Evolutionary conservation across 306 rosid species (phyloP), one percentile per base, ranked within the genome.

Genomic region (Rosa persica): DNA sequence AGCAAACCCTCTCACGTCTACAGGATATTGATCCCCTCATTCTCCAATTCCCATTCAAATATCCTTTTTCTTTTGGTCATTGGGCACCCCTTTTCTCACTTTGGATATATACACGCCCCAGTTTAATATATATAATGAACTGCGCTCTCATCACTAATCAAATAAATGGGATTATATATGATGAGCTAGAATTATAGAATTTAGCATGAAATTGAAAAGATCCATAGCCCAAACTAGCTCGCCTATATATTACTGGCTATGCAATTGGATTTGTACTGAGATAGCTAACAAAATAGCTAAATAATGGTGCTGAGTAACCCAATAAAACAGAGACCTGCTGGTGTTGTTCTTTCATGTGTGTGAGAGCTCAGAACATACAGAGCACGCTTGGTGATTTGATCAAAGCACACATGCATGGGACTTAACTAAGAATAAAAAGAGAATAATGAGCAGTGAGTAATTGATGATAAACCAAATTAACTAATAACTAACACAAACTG

Each of bases 381-480:
- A 87, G 88, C 90, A 88, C 94, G 94, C 94, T 81, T 88, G 78
- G 85, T 75, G 81, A 78, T 83, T 86, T 79, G 61, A 82, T 79
- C 83, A 77, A 85, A 80, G 83, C 84, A 78, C 80, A 77, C 70
- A 72, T 78, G 80, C 78, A 77, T 83, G 82, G 83, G 75, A 73
- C 46, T 66, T 19, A 75, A 52, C 67, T 82, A 81, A 48, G 84
- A 88, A 40, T 64, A 27, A 13, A 36, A 39, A 83, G 16, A 70
- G 25, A 77, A 76, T 68, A 38, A 40, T n/a, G 48, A 57, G 36
- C 52, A 67, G 57, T 60, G 49, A 47, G 58, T 60, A 46, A 54
- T 27, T 42, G 11, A 64, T 61, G 27, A 6, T 61, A 22, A 61
- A 65, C 46, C 70, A 38, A 20, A 66, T 66, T 17, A 66, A 61